A percentile compares a stretch with the other conserved stretches of the same genome.
These are phyloP conservation scores for Diplodia corticola DNA, from an alignment of 2,329 filamentous ascomycete species.

Conservation along the genomic window DNA sequence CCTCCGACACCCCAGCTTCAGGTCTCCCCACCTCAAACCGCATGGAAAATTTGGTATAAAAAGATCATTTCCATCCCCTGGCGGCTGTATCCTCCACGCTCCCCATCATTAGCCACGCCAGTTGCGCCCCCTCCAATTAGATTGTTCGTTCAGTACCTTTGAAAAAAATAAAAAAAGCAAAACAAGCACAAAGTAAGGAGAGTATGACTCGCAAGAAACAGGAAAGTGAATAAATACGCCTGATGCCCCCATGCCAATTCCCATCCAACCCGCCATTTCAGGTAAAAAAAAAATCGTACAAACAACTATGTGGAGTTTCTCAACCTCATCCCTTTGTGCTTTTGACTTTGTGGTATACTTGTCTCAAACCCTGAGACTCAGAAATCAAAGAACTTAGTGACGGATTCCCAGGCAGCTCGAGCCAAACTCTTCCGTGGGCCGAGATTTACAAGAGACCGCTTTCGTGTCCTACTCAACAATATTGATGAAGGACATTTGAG, in stretches of 20 bases:
- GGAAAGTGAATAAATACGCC: neutral
- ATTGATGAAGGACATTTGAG: neutral
- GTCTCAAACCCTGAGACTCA: neutral
- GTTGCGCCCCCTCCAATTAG: neutral
- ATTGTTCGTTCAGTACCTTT: neutral
- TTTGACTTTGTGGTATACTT: neutral
- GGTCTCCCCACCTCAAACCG: neutral
- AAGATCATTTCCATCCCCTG: neutral
- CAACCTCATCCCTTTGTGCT: neutral
- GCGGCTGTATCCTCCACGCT: neutral
- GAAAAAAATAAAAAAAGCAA: neutral
- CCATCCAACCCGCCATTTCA: neutral
- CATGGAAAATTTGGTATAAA: neutral
- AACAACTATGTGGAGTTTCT: neutral
- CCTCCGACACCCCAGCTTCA: neutral
- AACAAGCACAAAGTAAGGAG: neutral
- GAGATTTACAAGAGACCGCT: neutral
- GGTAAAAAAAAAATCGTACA: slow-evolving; percentile 5
- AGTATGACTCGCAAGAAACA: neutral
- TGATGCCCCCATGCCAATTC: neutral
- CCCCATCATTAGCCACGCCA: neutral
- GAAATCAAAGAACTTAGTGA: neutral
- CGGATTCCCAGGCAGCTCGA: neutral
- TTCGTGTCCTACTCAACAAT: neutral
- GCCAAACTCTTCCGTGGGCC: neutral